phyloP scores from a whole-genome alignment of 495 filamentous ascomycete species.

The Aspergillus hancockii region DNA sequence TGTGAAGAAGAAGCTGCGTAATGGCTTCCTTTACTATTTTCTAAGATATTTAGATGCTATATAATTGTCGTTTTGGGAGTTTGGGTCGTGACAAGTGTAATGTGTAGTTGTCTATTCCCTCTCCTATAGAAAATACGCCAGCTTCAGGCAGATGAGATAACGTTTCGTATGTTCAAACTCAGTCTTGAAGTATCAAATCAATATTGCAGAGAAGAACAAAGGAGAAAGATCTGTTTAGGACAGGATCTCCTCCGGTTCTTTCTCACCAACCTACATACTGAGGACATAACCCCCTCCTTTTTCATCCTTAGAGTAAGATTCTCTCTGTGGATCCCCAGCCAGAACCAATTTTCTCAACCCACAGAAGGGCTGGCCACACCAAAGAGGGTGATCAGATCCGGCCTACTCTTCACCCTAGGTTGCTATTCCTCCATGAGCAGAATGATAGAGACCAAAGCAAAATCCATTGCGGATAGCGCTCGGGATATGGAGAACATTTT shows the following conservation, averaged over 20 bases:
- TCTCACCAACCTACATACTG: not conserved
- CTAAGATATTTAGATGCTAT: too few relatives aligned
- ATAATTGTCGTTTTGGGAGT: too few relatives aligned
- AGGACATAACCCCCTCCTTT: not conserved
- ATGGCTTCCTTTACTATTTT: too few relatives aligned
- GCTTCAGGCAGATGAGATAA: too few relatives aligned
- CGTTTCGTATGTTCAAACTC: too few relatives aligned
- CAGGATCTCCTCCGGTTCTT: not conserved
- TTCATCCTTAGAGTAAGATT: not conserved
- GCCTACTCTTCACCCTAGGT: not conserved
- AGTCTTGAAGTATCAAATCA: too few relatives aligned
- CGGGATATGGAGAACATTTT: conserved; percentile 5
- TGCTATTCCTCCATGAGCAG: not conserved
- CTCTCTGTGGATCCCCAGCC: not conserved
- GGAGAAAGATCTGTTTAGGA: too few relatives aligned
- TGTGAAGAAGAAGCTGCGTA: too few relatives aligned
- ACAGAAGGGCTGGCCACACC: not conserved
- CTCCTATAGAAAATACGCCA: too few relatives aligned
- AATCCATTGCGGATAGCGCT: conserved; percentile 4
- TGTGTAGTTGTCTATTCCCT: too few relatives aligned
- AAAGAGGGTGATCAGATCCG: not conserved
- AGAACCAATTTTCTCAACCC: not conserved
- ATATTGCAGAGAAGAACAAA: too few relatives aligned
- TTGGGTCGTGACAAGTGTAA: too few relatives aligned
- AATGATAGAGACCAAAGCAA: not conserved